Percentiles rank a stretch among this genome's conserved stretches.
Conservation (phyloP, 345 rosid genomes). For the Nasturtium officinale region DNA sequence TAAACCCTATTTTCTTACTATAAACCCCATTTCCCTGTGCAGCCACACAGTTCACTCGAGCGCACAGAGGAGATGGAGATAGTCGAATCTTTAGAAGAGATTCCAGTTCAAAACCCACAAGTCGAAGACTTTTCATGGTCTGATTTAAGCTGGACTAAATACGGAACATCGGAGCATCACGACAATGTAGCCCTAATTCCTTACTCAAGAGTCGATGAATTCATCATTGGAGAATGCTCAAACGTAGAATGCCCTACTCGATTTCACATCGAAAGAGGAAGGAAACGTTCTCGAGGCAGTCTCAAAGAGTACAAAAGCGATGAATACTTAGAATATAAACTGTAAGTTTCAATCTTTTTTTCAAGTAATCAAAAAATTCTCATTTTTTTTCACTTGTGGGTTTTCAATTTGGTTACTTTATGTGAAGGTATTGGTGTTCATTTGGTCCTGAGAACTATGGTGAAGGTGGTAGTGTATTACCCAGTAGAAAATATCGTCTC, state of each 20-base stretch:
- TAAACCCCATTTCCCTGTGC: conserved; percentile 33
- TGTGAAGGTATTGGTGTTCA: conserved; percentile 87
- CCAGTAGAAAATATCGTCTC: conserved; percentile 82
- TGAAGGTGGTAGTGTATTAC: conserved; percentile 84
- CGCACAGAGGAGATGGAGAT: conserved; percentile 48
- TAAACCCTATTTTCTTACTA: conserved; percentile 25
- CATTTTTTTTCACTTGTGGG: neutral
- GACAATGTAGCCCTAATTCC: conserved; percentile 85
- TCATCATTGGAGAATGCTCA: conserved; percentile 86
- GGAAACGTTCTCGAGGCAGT: conserved; percentile 67
- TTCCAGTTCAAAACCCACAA: conserved; percentile 71
- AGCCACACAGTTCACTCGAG: conserved; percentile 23
- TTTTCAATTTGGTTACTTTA: neutral
- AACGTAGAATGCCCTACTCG: conserved; percentile 77
- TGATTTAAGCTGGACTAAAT: conserved; percentile 80
- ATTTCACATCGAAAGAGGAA: conserved; percentile 89
- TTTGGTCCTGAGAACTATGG: conserved; percentile 99
- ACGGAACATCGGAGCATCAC: conserved; percentile 73
- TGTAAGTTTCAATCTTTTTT: conserved; percentile 52
- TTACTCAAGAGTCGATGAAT: conserved; percentile 63
- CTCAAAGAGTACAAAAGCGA: conserved; percentile 75
- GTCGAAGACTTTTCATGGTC: conserved; percentile 75
- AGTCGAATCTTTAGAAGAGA: conserved; percentile 54
- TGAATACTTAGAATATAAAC: conserved; percentile 77
- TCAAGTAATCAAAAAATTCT: neutral